These are phyloP conservation scores for Cavenderia fasciculata DNA, from an alignment of 78 protist genomes.

Conservation along the genomic window DNA sequence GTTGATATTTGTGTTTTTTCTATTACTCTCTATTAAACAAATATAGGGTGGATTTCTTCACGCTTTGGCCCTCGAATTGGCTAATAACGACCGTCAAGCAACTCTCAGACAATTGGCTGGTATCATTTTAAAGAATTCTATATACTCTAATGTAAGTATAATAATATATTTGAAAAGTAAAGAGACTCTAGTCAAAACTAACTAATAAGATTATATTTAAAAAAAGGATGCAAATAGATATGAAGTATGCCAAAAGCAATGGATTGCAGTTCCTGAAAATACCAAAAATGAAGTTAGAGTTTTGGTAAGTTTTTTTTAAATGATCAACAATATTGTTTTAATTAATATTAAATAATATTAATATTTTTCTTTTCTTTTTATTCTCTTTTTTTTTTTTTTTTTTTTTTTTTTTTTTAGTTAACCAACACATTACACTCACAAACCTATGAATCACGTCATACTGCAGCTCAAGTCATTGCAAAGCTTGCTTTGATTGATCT, in stretches of 20 bases:
- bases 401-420: slow-evolving; percentile 4
- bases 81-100: slow-evolving; percentile 2
- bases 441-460: slow-evolving; percentile 52
- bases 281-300: slow-evolving; percentile 6
- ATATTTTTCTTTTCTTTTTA: background rate
- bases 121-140: slow-evolving; percentile 40
- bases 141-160: slow-evolving; percentile 14
- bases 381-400: background rate
- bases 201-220: background rate
- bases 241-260: slow-evolving; percentile 4
- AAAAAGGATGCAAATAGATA: slow-evolving; percentile 6
- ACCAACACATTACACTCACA: slow-evolving; percentile 21
- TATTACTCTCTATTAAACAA: no score
- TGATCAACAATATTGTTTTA: background rate
- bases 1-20: no score
- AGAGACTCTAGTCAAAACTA: no score
- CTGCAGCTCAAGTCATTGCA: slow-evolving; percentile 71
- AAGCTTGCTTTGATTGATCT: slow-evolving; percentile 89
- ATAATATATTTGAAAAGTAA: background rate
- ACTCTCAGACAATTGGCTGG: slow-evolving; percentile 60
- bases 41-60: slow-evolving; percentile 14
- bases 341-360: background rate
- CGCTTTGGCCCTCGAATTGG: slow-evolving; percentile 13
- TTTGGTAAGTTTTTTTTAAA: slow-evolving; percentile 9
- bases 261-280: slow-evolving; percentile 17